Evolutionary conservation across 148 eudicot species (phyloP).

Genomic region (Rhododendron vialii): DNA sequence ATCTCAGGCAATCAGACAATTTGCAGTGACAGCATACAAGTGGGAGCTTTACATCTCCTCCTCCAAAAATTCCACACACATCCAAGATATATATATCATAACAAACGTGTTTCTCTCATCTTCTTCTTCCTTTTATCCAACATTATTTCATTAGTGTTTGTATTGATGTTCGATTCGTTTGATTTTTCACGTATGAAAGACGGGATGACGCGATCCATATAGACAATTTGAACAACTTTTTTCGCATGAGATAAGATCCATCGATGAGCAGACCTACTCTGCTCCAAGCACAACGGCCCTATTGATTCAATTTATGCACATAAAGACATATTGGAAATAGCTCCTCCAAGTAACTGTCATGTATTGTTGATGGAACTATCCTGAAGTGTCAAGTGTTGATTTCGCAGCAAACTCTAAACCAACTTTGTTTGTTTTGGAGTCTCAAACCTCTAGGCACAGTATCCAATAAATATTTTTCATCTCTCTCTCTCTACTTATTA

Average conservation of each 20-base stretch:
- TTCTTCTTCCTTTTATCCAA: not conserved
- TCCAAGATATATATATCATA: not conserved
- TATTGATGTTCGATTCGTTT: not conserved
- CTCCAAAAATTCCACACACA: not conserved
- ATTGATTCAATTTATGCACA: not conserved
- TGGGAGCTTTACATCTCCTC: not conserved
- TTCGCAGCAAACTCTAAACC: not conserved
- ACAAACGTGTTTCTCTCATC: not conserved
- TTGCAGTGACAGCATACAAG: not conserved
- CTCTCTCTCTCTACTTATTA: no score
- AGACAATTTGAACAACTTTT: not conserved
- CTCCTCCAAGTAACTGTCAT: no score
- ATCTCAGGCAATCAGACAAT: constrained; percentile 5
- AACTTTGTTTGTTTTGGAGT: no score
- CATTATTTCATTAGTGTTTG: no score
- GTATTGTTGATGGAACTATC: no score
- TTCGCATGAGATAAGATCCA: not conserved
- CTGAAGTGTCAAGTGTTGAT: not conserved
- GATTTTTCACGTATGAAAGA: not conserved
- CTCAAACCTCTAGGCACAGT: no score
- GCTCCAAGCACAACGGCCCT: not conserved
- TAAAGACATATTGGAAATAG: not conserved
- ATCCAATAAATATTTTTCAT: no score
- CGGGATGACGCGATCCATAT: not conserved
- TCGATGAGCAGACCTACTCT: not conserved